Base-by-base conservation (phyloP, 331 rosid genomes). In the Cydonia oblonga region DNA sequence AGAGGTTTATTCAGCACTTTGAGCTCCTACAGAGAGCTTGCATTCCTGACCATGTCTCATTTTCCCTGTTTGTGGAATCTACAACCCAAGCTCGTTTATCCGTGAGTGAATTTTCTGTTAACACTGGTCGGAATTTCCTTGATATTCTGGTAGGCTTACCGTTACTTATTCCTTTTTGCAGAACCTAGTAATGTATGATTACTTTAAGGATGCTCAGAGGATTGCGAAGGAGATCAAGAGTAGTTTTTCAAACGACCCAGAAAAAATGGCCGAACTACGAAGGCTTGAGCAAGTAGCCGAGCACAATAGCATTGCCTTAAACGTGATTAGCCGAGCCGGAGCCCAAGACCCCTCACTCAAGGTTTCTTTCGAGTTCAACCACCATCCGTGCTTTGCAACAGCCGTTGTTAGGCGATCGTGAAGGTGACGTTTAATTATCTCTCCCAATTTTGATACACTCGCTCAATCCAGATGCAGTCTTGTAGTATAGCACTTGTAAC, bases 1-100 rank as follows among this genome's bases (percentile, higher is more conserved):
- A 93, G 98, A 83, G 92, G 83, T 93, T 93, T 78, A 58, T 79
- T 79, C 98, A 93, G 83, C 97, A 93, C 80, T 93, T 93, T 63
- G 98, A 93, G 83, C 98, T 91, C 66, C 81, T 93, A 65, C 91
- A 85, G 74, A 93, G 85, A 77, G 96, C 98, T 65, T 86, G 91
- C 70, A 80, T 93, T 78, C 98, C 96, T 42, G 97, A 93, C 76
- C 88, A 82, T 26, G 9, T 81, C 46, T 79, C 97, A 11, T 91
- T 82, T 74, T 72, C 44, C 18, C 74, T 96, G 56, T 93, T 83
- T 68, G 80, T 81, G 77, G 90, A 89, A 51, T 86, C 92, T 20
- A 89, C 90, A 7, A 46, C 62, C 72, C 73, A 74, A 18, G 88
- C 88, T 44, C 72, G 82, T 70, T 67, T 91, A 73, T 88, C 90